phyloP scores from a whole-genome alignment of 2,329 filamentous ascomycete species.

The Alternaria dauci region DNA sequence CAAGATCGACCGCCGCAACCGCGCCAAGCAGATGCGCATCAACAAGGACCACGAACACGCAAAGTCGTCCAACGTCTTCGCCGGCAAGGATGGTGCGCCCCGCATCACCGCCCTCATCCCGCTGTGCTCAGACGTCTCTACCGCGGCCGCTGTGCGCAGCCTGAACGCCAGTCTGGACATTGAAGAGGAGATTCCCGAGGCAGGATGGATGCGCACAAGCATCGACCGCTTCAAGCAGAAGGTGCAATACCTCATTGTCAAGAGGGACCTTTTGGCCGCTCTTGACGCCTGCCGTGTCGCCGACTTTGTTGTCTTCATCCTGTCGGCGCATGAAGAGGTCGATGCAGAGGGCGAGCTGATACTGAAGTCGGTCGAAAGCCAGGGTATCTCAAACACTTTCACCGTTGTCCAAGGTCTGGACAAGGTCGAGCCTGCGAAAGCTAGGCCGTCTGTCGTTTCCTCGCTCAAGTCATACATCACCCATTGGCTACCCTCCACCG shows the following conservation, averaged over 20 bases:
- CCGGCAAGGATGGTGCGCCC: conserved; percentile 85
- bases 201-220: conserved; percentile 68
- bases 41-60: conserved; percentile 85
- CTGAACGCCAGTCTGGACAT: conserved; percentile 85
- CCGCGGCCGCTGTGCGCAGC: conserved; percentile 70
- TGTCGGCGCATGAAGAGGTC: conserved; percentile 84
- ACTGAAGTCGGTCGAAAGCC: conserved; percentile 85
- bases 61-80: conserved; percentile 80
- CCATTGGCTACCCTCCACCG: conserved; percentile 91
- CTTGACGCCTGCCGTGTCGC: conserved; percentile 87
- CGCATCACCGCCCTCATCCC: conserved; percentile 89
- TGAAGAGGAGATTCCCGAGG: conserved; percentile 68
- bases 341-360: conserved; percentile 86
- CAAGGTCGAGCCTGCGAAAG: conserved; percentile 79
- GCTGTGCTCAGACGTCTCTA: conserved; percentile 76
- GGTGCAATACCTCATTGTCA: conserved; percentile 81
- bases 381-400: conserved; percentile 93
- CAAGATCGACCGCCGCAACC: conserved; percentile 93
- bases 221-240: conserved; percentile 96
- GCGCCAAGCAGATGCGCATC: conserved; percentile 87
- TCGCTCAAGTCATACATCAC: conserved; percentile 92
- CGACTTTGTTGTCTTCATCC: conserved; percentile 87
- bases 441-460: conserved; percentile 75
- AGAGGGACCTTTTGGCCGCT: conserved; percentile 76
- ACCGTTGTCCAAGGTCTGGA: conserved; percentile 83